Evolutionary conservation across 257 asterid species (phyloP).

Genomic region (Solanum paucissectum): DNA sequence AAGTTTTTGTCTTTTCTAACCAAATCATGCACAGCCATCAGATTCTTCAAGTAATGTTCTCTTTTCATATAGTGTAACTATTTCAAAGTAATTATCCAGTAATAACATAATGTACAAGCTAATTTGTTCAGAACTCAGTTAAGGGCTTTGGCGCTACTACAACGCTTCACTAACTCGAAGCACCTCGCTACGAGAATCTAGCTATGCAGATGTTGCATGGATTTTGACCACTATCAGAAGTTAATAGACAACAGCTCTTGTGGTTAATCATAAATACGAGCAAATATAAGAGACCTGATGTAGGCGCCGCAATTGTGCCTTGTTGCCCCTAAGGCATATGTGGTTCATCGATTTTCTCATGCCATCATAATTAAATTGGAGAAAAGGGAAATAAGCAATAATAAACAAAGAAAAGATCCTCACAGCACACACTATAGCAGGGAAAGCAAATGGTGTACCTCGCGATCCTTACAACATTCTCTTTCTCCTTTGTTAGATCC

Average conservation of each 20-base stretch:
- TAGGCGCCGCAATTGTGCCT: neutral
- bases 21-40: neutral
- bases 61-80: neutral
- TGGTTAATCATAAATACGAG: neutral
- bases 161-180: neutral
- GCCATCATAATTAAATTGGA: neutral
- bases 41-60: neutral
- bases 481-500: conserved; percentile 37
- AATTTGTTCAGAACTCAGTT: neutral
- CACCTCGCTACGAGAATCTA: neutral
- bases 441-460: neutral
- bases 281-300: neutral
- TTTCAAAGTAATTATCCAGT: neutral
- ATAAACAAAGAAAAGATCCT: neutral
- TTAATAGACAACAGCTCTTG: neutral
- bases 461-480: conserved; percentile 14
- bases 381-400: neutral
- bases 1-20: neutral
- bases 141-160: neutral
- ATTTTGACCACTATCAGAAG: neutral
- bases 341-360: neutral
- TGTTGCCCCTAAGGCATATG: neutral
- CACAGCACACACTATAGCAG: neutral
- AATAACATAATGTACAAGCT: neutral
- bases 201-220: neutral